Percentiles rank a stretch among this genome's conserved stretches.
Conservation (phyloP, 768 basidiomycete species). For the Tremella fuciformis region DNA sequence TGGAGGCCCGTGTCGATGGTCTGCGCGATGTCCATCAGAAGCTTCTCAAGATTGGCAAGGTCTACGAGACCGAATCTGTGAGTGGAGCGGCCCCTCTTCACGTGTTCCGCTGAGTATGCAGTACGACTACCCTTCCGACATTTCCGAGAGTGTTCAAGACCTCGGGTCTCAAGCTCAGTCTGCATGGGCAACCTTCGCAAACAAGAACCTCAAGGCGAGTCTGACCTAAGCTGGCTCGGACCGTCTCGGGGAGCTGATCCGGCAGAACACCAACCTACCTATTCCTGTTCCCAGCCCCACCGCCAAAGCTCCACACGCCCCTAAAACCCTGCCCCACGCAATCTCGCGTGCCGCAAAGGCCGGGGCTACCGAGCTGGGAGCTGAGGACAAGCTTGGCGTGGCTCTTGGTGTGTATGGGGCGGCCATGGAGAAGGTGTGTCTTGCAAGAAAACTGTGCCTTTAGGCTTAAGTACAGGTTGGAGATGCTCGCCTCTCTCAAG, state of each 20-base stretch:
- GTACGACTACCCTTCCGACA: constrained; percentile 67
- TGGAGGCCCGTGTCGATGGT: constrained; percentile 91
- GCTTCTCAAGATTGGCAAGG: constrained; percentile 79
- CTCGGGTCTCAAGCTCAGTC: constrained; percentile 42
- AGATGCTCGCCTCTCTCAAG: constrained; percentile 73
- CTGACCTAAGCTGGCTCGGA: background rate
- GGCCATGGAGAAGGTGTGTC: constrained; percentile 69
- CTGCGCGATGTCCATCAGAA: constrained; percentile 72
- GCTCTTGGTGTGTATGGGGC: constrained; percentile 74
- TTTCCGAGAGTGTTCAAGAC: constrained; percentile 54
- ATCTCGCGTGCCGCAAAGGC: constrained; percentile 73
- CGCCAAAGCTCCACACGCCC: constrained; percentile 62
- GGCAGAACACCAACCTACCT: constrained; percentile 73
- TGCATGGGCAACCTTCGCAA: constrained; percentile 49
- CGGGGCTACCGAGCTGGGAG: constrained; percentile 56
- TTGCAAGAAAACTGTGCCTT: background rate
- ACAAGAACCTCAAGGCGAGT: constrained; percentile 52
- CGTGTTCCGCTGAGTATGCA: constrained; percentile 4
- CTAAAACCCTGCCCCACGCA: constrained; percentile 97
- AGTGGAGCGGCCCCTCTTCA: constrained; percentile 13
- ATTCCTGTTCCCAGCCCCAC: constrained; percentile 61
- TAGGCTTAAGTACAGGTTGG: constrained; percentile 56
- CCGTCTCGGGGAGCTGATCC: background rate
- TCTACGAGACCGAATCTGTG: constrained; percentile 74
- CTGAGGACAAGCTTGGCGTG: constrained; percentile 68